phyloP scores from a whole-genome alignment of 495 filamentous ascomycete genomes.

The Hypoxylon subgilvum region DNA sequence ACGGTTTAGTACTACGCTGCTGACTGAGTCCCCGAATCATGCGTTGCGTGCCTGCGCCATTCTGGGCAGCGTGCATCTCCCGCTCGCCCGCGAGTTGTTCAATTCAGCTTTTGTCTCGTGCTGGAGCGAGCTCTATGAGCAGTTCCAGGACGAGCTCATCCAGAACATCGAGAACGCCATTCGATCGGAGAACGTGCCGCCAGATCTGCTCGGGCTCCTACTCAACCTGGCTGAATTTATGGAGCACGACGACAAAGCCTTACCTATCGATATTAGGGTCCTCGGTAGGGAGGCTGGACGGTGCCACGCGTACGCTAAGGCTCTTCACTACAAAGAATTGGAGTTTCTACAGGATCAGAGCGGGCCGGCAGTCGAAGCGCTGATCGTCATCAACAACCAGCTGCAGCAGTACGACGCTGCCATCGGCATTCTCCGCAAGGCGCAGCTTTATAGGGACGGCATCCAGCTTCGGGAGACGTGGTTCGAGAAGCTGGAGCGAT shows the following conservation, averaged over 20 bases:
- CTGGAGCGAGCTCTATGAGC: slow-evolving; percentile 96
- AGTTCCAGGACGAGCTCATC: slow-evolving; percentile 93
- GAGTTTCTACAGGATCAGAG: slow-evolving; percentile 98
- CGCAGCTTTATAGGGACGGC: slow-evolving; percentile 91
- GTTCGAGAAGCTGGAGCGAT: slow-evolving; percentile 97
- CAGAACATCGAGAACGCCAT: slow-evolving; percentile 94
- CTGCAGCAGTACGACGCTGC: slow-evolving; percentile 96
- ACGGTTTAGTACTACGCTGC: slow-evolving; percentile 90
- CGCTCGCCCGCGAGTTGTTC: slow-evolving; percentile 90
- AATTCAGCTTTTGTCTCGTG: slow-evolving; percentile 98
- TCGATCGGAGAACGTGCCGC: slow-evolving; percentile 88
- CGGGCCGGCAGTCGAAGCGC: slow-evolving; percentile 89
- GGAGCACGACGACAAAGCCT: slow-evolving; percentile 98
- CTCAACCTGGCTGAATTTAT: slow-evolving; percentile 98
- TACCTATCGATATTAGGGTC: slow-evolving; percentile 94
- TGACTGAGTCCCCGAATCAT: slow-evolving; percentile 95
- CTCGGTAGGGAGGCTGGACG: slow-evolving; percentile 90
- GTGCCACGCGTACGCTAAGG: slow-evolving; percentile 97
- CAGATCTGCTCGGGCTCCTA: slow-evolving; percentile 90
- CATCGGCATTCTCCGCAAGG: slow-evolving; percentile 93
- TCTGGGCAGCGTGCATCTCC: slow-evolving; percentile 86
- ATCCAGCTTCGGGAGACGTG: slow-evolving; percentile 91
- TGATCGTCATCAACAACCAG: slow-evolving; percentile 99
- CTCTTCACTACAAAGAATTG: slow-evolving; percentile 96
- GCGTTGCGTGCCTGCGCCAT: slow-evolving; percentile 91